Conservation (phyloP, 2,329 filamentous ascomycete genomes). For the Botrytis paeoniae region DNA sequence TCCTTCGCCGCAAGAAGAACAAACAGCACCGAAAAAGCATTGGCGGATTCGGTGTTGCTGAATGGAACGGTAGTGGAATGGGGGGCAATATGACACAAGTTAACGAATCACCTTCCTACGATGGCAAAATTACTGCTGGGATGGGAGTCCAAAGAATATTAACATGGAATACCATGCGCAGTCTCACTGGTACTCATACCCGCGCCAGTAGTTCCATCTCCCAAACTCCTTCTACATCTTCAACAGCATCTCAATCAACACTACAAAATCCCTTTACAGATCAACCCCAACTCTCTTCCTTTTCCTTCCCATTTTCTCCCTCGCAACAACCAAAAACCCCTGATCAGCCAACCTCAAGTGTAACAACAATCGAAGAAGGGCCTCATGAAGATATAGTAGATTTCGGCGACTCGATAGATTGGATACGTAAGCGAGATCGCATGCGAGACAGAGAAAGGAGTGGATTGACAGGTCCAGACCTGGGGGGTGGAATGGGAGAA, state of each 20-base stretch:
- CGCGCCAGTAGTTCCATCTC: not conserved
- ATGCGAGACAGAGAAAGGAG: not conserved
- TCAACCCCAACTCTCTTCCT: not conserved
- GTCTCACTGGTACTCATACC: not conserved
- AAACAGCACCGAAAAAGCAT: not conserved
- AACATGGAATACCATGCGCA: not conserved
- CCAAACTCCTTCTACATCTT: not conserved
- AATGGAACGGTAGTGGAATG: not conserved
- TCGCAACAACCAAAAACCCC: not conserved
- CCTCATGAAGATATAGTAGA: not conserved
- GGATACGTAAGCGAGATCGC: not conserved
- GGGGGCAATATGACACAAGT: not conserved
- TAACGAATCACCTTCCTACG: not conserved
- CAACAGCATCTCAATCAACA: not conserved
- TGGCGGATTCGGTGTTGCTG: not conserved
- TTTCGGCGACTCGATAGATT: not conserved
- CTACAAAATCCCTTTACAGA: not conserved
- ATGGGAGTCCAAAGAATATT: not conserved
- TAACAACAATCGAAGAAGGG: not conserved
- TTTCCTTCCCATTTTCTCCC: not conserved
- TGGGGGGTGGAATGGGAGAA: not conserved
- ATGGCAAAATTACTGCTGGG: not conserved
- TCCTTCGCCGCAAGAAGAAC: not conserved
- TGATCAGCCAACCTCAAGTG: not conserved
- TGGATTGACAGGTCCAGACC: not conserved